Base-by-base conservation (phyloP, 108 stramenopile species). In the Discostella stelligeroides region DNA sequence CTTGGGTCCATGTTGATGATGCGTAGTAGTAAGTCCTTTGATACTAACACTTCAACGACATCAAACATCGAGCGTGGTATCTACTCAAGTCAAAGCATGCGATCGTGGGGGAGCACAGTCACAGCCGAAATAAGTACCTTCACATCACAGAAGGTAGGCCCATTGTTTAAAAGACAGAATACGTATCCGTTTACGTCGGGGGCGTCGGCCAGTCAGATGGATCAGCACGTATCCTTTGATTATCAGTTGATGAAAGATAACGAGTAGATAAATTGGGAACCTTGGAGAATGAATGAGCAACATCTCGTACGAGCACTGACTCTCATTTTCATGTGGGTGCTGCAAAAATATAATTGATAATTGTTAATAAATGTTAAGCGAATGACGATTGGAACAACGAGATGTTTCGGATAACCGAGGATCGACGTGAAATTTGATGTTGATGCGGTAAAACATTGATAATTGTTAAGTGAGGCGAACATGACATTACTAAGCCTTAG, bases 131-230 rank as follows among this genome's bases (percentile, higher is more conserved):
- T 62, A 11, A 62, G 25, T 29, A 43, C 42, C 27, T 62, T 62
- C 46, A 62, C 61, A 13, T 37, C 61, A 13, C 61, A 62, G 25
- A 62, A 62, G 42, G 42, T 62, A 38, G 61, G n/a, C 8, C 61
- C 41, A 29, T 62, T 62, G 30, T 62, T 62, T 29, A 56, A 37
- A 34, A 13, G 55, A 15, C 55, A 56, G 55, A 56, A 56, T 56
- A 56, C 55, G 12, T 56, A 37, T 38, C 55, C 55, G 7, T 56
- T 30, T 8, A 27, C 30, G 25, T 29, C 55, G 17, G 8, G 10
- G 25, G n/a, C 1, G 28, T 29, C 27, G 30, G 34, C 14, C 55
- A 3, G 0, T 14, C 25, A 56, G 34, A 27, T 1, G 28, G 34
- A 17, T 6, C 25, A 56, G 13, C 10, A 30, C 8, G 55, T 56